Evolutionary conservation across 2,329 filamentous ascomycete genomes (phyloP), one percentile per base, ranked within the genome.

Genomic region (Cadophora sp.): DNA sequence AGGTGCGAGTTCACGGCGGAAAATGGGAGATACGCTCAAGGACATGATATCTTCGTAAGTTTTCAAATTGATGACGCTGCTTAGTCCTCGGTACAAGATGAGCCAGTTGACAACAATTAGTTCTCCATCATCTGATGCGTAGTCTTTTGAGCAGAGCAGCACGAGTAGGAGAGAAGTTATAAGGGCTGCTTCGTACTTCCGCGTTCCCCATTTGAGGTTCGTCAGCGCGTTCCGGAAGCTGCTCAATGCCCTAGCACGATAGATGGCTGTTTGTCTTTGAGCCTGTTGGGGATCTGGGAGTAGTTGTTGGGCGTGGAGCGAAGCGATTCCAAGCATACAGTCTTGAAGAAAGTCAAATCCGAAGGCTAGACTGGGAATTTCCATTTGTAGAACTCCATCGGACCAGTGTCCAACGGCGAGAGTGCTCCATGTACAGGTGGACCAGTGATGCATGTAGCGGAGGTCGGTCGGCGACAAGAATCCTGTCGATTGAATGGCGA

Each of bases 361-460:
- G 29, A 77, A 76, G 12, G 74, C 75, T 40, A 77, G 71, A 46
- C 73, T 65, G n/a, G 76, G 75, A 3, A 76, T 67, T 7, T 61
- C 29, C 4, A 73, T 64, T 37, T 71, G 69, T 9, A 76, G 29
- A 40, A 73, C 68, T 26, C 62, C 65, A 12, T 69, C 48, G 14
- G 69, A 64, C 48, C 56, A 53, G 29, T 65, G 14, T 7, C 69
- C 69, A 26, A 74, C 61, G 37, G 72, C 66, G 3, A 76, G 50
- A 27, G 58, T 65, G 11, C 55, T 64, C 60, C 71, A 72, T 5
- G 75, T 77, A 3, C 67, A 64, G 31, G 71, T 70, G 37, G 72
- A 75, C 68, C 75, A 77, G 26, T 76, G 73, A 64, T 77, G 75
- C 70, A 77, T 72, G 62, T 76, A 65, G 9, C 69, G 71, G 53